Evolutionary conservation across 352 stramenopile species (phyloP), one percentile per base, ranked within the genome.

Genomic region (Pythium pyrilobum): DNA sequence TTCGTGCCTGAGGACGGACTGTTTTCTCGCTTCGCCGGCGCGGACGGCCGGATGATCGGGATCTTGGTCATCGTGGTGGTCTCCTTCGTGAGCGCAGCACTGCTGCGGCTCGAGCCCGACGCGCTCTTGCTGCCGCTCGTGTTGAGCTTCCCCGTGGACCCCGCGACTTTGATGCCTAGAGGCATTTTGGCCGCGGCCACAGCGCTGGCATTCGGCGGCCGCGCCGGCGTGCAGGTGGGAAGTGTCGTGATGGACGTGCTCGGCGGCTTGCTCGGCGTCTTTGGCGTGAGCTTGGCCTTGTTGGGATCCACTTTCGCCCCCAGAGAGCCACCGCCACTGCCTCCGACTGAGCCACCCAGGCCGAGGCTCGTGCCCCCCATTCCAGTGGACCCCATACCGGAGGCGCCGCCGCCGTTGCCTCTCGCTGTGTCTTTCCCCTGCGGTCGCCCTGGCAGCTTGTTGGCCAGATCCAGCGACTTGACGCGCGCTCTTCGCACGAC

Each of bases 391-490:
- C 43, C 43, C 0, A 45, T 36, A 15, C 42, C 41, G 24, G 23
- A 51, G 0, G 45, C 13, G 5, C 43, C 29, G 13, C 41, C 28
- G 4, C 62, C 57, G 38, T 33, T 62, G 10, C 65, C 53, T 41
- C 57, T 21, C 3, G 53, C 50, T 5, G 73, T 77, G 37, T 89
- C 79, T 64, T 86, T 89, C 4, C 72, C 74, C 27, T 81, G 71
- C 1, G 72, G 18, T 9, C 60, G 31, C 2, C 67, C 50, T 12
- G 59, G 62, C 10, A 92, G 68, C 57, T 89, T 90, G 50, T 85
- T 92, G 21, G 81, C 69, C 9, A 92, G 65, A 43, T 92, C 82
- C 8, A 92, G 73, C 2, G 77, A 89, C 69, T 92, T 92, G 39
- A 92, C 82, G 4, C 80, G 76, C 21, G 82, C 82, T 41, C 82